Conservation (phyloP, 148 eudicot genomes). For the Arbutus unedo region DNA sequence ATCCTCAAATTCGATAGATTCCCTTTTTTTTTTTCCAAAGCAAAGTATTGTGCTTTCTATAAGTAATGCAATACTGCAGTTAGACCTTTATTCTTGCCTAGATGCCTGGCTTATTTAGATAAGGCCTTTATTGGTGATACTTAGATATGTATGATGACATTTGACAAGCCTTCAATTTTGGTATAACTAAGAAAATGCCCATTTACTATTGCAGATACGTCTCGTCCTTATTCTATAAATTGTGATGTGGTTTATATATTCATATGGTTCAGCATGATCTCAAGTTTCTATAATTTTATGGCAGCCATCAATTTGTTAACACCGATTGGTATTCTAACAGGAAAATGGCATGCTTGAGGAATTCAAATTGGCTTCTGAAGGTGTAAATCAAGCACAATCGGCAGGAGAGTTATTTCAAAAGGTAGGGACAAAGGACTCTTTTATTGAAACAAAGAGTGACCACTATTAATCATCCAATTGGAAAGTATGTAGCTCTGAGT, state of each 20-base stretch:
- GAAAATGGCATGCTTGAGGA: slow-evolving; percentile 84
- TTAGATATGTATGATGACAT: neutral
- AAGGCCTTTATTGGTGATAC: neutral
- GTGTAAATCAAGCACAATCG: slow-evolving; percentile 65
- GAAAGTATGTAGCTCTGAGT: neutral
- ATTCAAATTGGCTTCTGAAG: slow-evolving; percentile 68
- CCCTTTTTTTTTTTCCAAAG: too few relatives aligned
- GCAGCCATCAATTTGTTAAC: neutral
- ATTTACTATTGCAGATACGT: neutral
- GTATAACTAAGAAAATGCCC: too few relatives aligned
- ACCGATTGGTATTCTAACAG: slow-evolving; percentile 36
- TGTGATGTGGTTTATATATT: neutral
- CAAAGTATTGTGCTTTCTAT: too few relatives aligned
- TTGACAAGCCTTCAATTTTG: neutral
- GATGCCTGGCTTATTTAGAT: neutral
- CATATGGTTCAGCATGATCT: neutral
- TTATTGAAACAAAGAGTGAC: neutral
- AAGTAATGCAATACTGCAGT: neutral
- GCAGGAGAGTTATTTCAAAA: slow-evolving; percentile 73
- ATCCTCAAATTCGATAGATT: too few relatives aligned
- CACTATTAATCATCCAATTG: neutral
- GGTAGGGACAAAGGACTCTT: slow-evolving; percentile 30
- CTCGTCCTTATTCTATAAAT: neutral
- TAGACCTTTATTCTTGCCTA: neutral
- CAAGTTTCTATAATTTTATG: neutral